Conservation (phyloP, 306 rosid species). For the Sphenostylis stenocarpa region DNA sequence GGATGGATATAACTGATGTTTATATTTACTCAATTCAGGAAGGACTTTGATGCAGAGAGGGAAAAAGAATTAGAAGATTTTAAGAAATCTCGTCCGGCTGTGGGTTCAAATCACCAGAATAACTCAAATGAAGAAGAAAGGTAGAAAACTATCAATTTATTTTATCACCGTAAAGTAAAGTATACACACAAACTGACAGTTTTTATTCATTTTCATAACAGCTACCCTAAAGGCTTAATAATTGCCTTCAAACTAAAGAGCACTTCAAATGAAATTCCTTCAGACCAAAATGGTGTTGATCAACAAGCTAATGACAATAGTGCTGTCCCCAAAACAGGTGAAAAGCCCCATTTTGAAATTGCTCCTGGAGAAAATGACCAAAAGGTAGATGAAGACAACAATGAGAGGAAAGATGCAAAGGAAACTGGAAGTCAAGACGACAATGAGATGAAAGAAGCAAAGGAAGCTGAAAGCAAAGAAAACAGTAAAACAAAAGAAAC, state of each 20-base stretch:
- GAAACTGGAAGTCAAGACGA: constrained; percentile 45
- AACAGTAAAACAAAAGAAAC: constrained; percentile 34
- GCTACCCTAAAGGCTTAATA: constrained; percentile 88
- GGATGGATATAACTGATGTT: not conserved
- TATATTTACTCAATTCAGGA: constrained; percentile 52
- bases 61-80: constrained; percentile 50
- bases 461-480: constrained; percentile 43
- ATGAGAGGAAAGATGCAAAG: constrained; percentile 41
- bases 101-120: constrained; percentile 42
- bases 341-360: constrained; percentile 23
- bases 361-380: constrained; percentile 23
- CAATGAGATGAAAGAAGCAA: constrained; percentile 38
- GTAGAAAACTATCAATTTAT: constrained; percentile 45
- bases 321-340: constrained; percentile 36
- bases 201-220: constrained; percentile 40
- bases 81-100: constrained; percentile 49
- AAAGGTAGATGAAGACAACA: constrained; percentile 33
- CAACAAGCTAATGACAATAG: constrained; percentile 34
- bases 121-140: constrained; percentile 42
- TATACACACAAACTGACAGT: not conserved
- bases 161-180: not conserved
- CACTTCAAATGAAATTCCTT: constrained; percentile 43
- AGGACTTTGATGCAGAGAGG: constrained; percentile 74
- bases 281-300: constrained; percentile 38
- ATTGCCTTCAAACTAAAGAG: constrained; percentile 70